Percentiles rank a stretch among this genome's conserved stretches.
These are phyloP conservation scores for Lentinula detonsa DNA, from an alignment of 768 basidiomycete genomes.

Conservation along the genomic window DNA sequence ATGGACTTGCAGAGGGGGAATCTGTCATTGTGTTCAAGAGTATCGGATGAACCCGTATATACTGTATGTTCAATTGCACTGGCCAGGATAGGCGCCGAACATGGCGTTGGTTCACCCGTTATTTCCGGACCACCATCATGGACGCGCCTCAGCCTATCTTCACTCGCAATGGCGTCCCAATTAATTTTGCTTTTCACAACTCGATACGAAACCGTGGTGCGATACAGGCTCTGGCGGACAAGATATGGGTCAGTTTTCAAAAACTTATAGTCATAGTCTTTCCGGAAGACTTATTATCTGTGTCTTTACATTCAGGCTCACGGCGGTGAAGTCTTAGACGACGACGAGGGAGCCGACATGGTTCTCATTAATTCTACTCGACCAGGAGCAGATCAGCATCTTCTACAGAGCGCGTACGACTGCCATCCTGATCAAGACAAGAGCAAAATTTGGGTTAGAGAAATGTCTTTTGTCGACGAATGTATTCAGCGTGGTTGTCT, in stretches of 20 bases:
- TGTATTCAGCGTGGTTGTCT: background rate
- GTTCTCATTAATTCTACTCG: background rate
- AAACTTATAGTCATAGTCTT: background rate
- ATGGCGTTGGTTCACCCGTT: no score
- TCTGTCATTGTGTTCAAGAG: background rate
- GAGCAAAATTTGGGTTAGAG: background rate
- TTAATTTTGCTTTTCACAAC: background rate
- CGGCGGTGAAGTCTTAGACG: background rate
- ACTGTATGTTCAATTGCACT: no score
- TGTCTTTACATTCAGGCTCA: background rate
- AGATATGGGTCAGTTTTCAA: background rate
- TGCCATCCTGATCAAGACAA: background rate
- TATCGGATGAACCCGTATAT: no score
- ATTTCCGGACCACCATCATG: background rate
- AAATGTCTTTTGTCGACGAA: background rate
- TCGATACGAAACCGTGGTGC: background rate
- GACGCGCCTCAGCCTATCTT: background rate
- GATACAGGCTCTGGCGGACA: background rate
- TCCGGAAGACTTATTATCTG: background rate
- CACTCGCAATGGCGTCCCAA: background rate
- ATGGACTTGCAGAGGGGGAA: background rate
- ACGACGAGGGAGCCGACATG: background rate
- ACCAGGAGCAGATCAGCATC: background rate
- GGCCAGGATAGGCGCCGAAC: no score
- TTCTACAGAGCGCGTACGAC: background rate